A percentile compares a stretch with the other conserved stretches of the same genome.
phyloP scores from a whole-genome alignment of 371 early-diverging fungal species.

The Rhizopus microsporus region DNA sequence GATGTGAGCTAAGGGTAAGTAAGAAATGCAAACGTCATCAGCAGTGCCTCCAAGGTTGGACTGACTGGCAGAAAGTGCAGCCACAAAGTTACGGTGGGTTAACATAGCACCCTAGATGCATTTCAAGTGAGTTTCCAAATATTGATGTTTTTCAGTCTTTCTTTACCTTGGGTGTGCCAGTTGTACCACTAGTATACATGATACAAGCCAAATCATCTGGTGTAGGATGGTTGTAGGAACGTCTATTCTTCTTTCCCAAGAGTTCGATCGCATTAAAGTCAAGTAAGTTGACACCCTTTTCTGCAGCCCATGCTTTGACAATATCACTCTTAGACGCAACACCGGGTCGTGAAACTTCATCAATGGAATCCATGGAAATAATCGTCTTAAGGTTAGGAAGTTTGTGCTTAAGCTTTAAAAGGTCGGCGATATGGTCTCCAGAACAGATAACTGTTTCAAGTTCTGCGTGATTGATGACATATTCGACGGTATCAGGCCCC shows the following conservation, averaged over 20 bases:
- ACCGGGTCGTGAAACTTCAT: constrained; percentile 40
- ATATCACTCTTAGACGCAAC: constrained; percentile 42
- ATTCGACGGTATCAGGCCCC: constrained; percentile 77
- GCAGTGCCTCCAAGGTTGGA: constrained; percentile 27
- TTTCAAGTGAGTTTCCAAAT: background rate
- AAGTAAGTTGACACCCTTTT: constrained; percentile 52
- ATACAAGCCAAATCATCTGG: constrained; percentile 81
- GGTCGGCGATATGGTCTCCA: constrained; percentile 62
- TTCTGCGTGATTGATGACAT: constrained; percentile 72
- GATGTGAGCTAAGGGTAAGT: constrained; percentile 92
- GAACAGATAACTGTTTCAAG: constrained; percentile 76
- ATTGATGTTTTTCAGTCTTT: constrained; percentile 10
- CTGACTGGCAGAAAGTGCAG: constrained; percentile 30
- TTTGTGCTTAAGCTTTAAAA: constrained; percentile 56
- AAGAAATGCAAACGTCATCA: constrained; percentile 58
- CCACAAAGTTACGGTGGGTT: constrained; percentile 54
- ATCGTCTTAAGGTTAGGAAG: constrained; percentile 70
- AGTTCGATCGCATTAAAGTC: constrained; percentile 68
- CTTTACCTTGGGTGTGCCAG: constrained; percentile 69
- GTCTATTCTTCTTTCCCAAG: constrained; percentile 47
- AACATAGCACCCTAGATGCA: constrained; percentile 51
- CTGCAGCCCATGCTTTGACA: constrained; percentile 56
- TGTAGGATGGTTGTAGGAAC: constrained; percentile 43
- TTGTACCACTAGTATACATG: constrained; percentile 95
- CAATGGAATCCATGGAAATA: constrained; percentile 74